These are phyloP conservation scores for Penicillium subrubescens DNA, from an alignment of 495 filamentous ascomycete genomes.

Conservation along the genomic window DNA sequence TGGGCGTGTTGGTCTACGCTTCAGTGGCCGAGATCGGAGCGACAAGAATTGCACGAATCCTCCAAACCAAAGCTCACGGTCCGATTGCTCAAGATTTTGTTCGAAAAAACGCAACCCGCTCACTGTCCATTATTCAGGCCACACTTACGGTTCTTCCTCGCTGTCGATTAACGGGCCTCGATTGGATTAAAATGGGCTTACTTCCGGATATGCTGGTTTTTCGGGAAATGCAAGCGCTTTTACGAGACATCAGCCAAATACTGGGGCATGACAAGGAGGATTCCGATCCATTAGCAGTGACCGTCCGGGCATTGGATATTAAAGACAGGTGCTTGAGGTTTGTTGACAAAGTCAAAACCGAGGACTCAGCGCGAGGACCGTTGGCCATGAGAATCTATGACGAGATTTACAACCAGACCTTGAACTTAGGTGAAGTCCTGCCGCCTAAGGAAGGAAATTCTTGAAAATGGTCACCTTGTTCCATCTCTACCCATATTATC, in stretches of 20 bases:
- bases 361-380: not conserved
- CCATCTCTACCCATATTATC: not conserved
- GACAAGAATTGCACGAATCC: conserved; percentile 25
- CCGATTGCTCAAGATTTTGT: conserved; percentile 6
- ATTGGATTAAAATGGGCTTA: conserved; percentile 29
- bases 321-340: not conserved
- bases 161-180: conserved; percentile 23
- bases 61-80: conserved; percentile 25
- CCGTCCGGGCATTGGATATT: not conserved
- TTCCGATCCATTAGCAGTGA: not conserved
- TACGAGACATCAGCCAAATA: conserved; percentile 10
- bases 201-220: conserved; percentile 26
- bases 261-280: not conserved
- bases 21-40: conserved; percentile 32
- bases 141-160: conserved; percentile 19
- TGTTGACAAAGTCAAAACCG: not conserved
- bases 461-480: not conserved
- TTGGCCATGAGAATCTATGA: conserved; percentile 5
- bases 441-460: not conserved
- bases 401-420: not conserved
- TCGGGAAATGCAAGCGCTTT: conserved; percentile 25
- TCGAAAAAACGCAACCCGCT: conserved; percentile 22
- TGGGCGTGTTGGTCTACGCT: conserved; percentile 27
- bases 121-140: conserved; percentile 26
- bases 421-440: not conserved